phyloP scores from a whole-genome alignment of 2,329 filamentous ascomycete species.

The Leptographium radiaticola region DNA sequence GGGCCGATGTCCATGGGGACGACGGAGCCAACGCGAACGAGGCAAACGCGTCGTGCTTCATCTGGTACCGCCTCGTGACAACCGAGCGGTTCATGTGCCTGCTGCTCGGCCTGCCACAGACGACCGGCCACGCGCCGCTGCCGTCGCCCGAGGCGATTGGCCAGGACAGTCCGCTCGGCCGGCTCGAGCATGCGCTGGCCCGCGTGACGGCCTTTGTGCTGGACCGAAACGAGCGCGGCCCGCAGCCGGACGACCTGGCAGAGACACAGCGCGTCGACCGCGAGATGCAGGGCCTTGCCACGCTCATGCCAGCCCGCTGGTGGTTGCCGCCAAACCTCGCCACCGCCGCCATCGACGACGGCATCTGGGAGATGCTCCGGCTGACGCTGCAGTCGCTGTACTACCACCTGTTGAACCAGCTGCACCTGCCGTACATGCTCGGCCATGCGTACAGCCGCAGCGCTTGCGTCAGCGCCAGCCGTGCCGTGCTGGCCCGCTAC shows the following conservation, averaged over 20 bases:
- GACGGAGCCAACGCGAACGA: no score
- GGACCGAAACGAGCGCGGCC: slow-evolving; percentile 19
- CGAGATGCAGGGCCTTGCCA: slow-evolving; percentile 22
- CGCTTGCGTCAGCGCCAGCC: slow-evolving; percentile 23
- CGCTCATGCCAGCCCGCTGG: slow-evolving; percentile 27
- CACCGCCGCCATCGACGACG: slow-evolving; percentile 5
- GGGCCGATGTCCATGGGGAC: no score
- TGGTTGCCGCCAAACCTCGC: slow-evolving; percentile 20
- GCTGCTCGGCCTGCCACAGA: slow-evolving; percentile 31
- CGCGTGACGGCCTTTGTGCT: slow-evolving; percentile 23
- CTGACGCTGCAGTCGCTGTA: slow-evolving; percentile 23
- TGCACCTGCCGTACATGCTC: slow-evolving; percentile 27
- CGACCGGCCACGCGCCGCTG: slow-evolving; percentile 14
- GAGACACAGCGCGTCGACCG: slow-evolving; percentile 23
- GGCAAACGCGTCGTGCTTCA: slow-evolving; percentile 14
- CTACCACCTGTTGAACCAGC: slow-evolving; percentile 23
- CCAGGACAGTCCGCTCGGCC: slow-evolving; percentile 16
- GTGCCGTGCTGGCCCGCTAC: slow-evolving; percentile 24
- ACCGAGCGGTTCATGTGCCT: slow-evolving; percentile 34
- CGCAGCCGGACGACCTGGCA: slow-evolving; percentile 13
- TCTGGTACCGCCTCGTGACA: slow-evolving; percentile 33
- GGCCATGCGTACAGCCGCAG: slow-evolving; percentile 20
- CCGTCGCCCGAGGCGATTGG: slow-evolving; percentile 15
- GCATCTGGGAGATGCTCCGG: slow-evolving; percentile 18
- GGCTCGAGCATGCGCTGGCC: slow-evolving; percentile 23